Base-by-base conservation (phyloP, 345 rosid species). In the Euphorbia lathyris region DNA sequence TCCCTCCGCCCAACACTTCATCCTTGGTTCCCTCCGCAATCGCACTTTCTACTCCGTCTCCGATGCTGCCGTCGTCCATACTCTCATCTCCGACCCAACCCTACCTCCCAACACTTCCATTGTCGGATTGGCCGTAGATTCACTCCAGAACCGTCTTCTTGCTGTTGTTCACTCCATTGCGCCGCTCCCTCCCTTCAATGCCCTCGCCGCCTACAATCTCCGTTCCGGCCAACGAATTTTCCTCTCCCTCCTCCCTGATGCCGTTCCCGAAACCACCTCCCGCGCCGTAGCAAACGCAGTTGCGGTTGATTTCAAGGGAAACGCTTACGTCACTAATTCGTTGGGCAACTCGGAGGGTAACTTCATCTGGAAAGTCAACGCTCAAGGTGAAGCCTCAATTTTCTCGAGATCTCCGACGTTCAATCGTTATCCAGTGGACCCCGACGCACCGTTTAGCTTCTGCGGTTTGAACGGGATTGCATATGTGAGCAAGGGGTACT, bases 121-220 rank as follows among this genome's bases (percentile, higher is more conserved):
- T 53, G 59, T 83, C 0, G 97, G 98, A 56, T 76, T 90, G 47
- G 48, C 90, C 32, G 73, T 93, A 36, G 97, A 93, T 75, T 67
- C 79, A 11, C 30, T 66, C 77, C 63, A 80, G 79, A 74, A 80
- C 38, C 97, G 97, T 55, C 83, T 89, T 42, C 90, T 90, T 26
- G 98, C 91, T n/a, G 81, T 68, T 26, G 66, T 90, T 74, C 79
- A 84, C 62, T 74, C 85, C 61, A 0, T 0, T 1, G 16, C 75
- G 0, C 92, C 93, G 8, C 98, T 87, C 79, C 86, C 82, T 43
- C 77, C 85, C 26, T 93, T 86, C 90, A 82, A 79, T 72, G 97
- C 97, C 80, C 85, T 90, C 38, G 97, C 88, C 58, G 90, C 97
- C 67, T 93, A 93, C 85, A 90, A 90, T 81, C 96, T 93, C 73